Percentiles rank a stretch among this genome's conserved stretches.
These are phyloP conservation scores for Trichothecium roseum DNA, from an alignment of 2,329 filamentous ascomycete species.

Conservation along the genomic window DNA sequence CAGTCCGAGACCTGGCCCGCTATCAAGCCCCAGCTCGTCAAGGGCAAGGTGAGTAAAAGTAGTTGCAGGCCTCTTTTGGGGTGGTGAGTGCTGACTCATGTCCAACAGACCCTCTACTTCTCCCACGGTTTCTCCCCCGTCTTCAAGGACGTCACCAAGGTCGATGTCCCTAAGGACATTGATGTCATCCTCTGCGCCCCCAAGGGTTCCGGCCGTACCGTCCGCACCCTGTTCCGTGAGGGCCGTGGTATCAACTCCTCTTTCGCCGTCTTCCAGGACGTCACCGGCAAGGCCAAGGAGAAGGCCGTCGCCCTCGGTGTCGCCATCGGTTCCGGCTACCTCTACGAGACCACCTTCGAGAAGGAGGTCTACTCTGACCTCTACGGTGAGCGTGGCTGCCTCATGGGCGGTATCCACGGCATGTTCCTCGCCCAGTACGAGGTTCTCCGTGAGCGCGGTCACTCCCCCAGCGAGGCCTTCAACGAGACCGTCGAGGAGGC, in stretches of 20 bases:
- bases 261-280: slow-evolving; percentile 96
- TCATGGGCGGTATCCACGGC: slow-evolving; percentile 99
- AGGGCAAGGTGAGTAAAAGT: slow-evolving; percentile 75
- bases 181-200: slow-evolving; percentile 99
- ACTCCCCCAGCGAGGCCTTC: slow-evolving; percentile 97
- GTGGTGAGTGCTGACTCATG: background rate
- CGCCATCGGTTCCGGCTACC: slow-evolving; percentile 93
- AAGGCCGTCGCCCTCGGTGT: slow-evolving; percentile 95
- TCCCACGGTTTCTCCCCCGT: slow-evolving; percentile 99
- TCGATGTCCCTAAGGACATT: slow-evolving; percentile 89
- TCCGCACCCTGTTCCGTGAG: slow-evolving; percentile 97
- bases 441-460: slow-evolving; percentile 96
- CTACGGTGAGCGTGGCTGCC: slow-evolving; percentile 98
- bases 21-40: slow-evolving; percentile 95
- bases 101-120: slow-evolving; percentile 87
- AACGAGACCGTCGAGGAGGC: slow-evolving; percentile 99
- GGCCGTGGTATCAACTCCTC: slow-evolving; percentile 99
- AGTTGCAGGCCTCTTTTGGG: background rate
- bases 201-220: slow-evolving; percentile 97
- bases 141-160: slow-evolving; percentile 99
- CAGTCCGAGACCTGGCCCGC: slow-evolving; percentile 98
- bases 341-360: slow-evolving; percentile 99
- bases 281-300: slow-evolving; percentile 96
- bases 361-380: slow-evolving; percentile 99
- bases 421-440: slow-evolving; percentile 99